Percentiles rank a stretch among this genome's conserved stretches.
Evolutionary conservation across 192 early-diverging fungal species (phyloP).

Genomic region (Neocallimastix lanati): DNA sequence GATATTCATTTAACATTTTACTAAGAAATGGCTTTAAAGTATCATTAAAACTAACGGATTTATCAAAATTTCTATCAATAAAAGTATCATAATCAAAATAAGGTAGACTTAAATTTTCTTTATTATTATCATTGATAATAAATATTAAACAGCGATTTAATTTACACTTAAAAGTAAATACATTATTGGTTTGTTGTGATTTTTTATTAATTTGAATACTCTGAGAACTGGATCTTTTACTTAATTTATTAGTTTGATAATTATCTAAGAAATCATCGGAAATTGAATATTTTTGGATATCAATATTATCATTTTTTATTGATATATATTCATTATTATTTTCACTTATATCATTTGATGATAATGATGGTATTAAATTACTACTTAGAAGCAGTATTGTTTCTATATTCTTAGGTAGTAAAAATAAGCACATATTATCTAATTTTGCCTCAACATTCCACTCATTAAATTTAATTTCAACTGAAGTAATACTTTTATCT

Average conservation of each 20-base stretch:
- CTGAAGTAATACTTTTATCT: not conserved
- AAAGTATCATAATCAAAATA: not conserved
- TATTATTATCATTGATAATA: not conserved
- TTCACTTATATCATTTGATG: not conserved
- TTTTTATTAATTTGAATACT: not conserved
- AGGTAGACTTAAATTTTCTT: not conserved
- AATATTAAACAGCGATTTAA: not conserved
- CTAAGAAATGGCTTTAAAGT: not conserved
- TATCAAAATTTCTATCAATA: not conserved
- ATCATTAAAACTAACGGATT: not conserved
- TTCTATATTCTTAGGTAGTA: not conserved
- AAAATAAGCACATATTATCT: not conserved
- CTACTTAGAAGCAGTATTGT: not conserved
- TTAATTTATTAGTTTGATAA: not conserved
- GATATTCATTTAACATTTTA: not conserved
- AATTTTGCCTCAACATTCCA: not conserved
- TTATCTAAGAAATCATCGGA: not conserved
- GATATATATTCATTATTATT: not conserved
- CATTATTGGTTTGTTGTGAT: not conserved
- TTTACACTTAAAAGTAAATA: not conserved
- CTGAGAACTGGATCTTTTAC: not conserved
- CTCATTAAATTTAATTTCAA: not conserved
- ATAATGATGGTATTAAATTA: not conserved
- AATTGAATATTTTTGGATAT: not conserved
- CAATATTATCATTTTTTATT: not conserved